Percentiles rank a stretch among this genome's conserved stretches.
Evolutionary conservation across 176 grass and related monocot species (phyloP).

Genomic region (Oryza australiensis): DNA sequence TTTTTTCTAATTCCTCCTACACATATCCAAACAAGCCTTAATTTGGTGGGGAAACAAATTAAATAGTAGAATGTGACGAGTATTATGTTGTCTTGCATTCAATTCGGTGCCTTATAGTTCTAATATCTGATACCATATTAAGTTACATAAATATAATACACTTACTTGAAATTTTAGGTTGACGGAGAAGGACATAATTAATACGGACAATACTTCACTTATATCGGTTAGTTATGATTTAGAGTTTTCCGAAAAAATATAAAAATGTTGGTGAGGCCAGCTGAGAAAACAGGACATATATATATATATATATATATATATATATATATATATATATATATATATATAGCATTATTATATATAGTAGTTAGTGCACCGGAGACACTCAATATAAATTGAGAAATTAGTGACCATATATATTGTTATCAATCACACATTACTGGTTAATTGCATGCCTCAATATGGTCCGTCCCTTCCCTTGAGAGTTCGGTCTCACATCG

Average conservation of each 20-base stretch:
- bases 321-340: too few species aligned
- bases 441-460: background rate
- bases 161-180: too few species aligned
- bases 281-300: too few species aligned
- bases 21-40: background rate
- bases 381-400: background rate
- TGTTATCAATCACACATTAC: background rate
- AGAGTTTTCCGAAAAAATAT: background rate
- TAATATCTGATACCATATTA: background rate
- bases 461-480: background rate
- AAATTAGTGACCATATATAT: background rate
- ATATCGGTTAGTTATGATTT: background rate
- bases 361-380: background rate
- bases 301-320: too few species aligned
- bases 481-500: background rate
- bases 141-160: too few species aligned
- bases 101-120: background rate
- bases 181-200: too few species aligned
- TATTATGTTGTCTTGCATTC: background rate
- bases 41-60: background rate
- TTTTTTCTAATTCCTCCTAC: background rate
- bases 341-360: background rate
- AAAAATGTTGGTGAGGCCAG: background rate
- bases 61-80: background rate
- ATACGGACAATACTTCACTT: background rate